Conservation (phyloP, 2,329 filamentous ascomycete genomes). For the Verticillium dahliae region DNA sequence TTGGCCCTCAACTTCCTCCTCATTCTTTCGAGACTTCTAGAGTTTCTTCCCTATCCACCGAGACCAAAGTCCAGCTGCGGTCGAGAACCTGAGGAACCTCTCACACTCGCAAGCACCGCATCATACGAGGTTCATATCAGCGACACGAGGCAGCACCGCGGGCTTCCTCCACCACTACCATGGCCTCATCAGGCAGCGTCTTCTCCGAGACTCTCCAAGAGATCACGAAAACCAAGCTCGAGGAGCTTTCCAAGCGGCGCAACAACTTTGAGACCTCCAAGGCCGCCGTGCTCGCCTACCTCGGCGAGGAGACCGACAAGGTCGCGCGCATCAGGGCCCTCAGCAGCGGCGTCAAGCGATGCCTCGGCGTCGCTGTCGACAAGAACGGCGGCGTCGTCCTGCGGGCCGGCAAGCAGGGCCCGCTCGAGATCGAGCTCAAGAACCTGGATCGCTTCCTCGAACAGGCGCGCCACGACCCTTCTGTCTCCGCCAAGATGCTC, state of each 20-base stretch:
- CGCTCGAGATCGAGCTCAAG: neutral
- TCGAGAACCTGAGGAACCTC: too few species aligned
- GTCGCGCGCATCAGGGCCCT: conserved; percentile 24
- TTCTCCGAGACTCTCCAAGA: conserved; percentile 35
- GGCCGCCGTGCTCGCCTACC: conserved; percentile 18
- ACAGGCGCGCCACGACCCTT: conserved; percentile 33
- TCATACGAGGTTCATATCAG: too few species aligned
- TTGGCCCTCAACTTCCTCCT: too few species aligned
- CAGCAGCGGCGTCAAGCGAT: conserved; percentile 26
- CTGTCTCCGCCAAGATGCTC: conserved; percentile 26
- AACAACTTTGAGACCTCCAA: conserved; percentile 28
- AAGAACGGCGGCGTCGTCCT: conserved; percentile 17
- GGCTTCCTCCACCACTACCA: conserved; percentile 1
- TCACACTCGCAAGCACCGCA: too few species aligned
- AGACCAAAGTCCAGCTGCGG: too few species aligned
- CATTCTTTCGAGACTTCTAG: too few species aligned
- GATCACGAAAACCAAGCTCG: conserved; percentile 36
- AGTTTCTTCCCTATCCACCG: too few species aligned
- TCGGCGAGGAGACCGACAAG: conserved; percentile 16
- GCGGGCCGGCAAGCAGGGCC: neutral
- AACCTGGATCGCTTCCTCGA: conserved; percentile 28
- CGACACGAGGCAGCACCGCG: too few species aligned
- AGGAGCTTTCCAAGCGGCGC: conserved; percentile 33
- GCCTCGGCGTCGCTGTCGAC: conserved; percentile 23
- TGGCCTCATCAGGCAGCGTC: conserved; percentile 24